These are phyloP conservation scores for Fusarium verrucosum DNA, from an alignment of 2,329 filamentous ascomycete genomes.

Conservation along the genomic window DNA sequence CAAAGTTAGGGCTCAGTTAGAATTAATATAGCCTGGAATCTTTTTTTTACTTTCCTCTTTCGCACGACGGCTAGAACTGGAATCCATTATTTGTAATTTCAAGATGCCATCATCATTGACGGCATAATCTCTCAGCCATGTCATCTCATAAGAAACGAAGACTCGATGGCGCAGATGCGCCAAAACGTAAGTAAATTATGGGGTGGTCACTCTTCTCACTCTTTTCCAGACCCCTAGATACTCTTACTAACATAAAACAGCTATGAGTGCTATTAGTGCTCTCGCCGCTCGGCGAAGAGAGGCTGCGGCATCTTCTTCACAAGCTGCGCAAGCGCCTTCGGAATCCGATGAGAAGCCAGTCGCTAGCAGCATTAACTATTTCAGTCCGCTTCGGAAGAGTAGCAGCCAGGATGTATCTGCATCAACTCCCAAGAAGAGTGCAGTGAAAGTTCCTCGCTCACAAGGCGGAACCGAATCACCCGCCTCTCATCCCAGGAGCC, in stretches of 20 bases:
- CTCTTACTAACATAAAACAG: neutral
- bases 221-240: neutral
- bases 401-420: constrained; percentile 13
- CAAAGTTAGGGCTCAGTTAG: too few species aligned
- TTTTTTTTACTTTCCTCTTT: too few species aligned
- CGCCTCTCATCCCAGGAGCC: constrained; percentile 14
- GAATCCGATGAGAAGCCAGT: constrained; percentile 35
- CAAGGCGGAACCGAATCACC: constrained; percentile 22
- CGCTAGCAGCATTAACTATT: constrained; percentile 43
- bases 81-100: too few species aligned
- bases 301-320: constrained; percentile 21
- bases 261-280: constrained; percentile 51
- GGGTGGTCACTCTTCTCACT: neutral
- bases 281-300: constrained; percentile 49
- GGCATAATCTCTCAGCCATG: constrained; percentile 24
- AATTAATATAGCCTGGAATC: too few species aligned
- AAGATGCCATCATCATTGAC: too few species aligned
- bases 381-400: constrained; percentile 42
- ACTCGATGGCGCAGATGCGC: constrained; percentile 44
- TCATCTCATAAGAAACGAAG: constrained; percentile 50
- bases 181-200: constrained; percentile 44
- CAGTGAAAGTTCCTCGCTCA: constrained; percentile 15
- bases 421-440: constrained; percentile 32
- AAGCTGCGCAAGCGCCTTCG: constrained; percentile 9
- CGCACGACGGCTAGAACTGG: too few species aligned